Percentiles rank a stretch among this genome's conserved stretches.
Conservation (phyloP, 2,329 filamentous ascomycete species). For the Botrytis aclada region DNA sequence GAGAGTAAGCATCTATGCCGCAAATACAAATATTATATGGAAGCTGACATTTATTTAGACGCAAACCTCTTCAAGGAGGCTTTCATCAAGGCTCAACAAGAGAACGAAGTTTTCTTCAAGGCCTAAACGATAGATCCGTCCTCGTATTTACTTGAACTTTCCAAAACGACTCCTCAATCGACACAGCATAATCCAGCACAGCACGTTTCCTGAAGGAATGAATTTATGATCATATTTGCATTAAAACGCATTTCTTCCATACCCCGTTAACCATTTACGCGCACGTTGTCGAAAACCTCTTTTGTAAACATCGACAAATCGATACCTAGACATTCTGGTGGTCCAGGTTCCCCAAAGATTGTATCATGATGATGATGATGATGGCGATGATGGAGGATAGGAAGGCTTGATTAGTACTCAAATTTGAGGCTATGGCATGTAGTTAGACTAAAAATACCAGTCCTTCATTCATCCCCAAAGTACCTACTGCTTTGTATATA, state of each 20-base stretch:
- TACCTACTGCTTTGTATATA: background rate
- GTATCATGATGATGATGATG: conserved; percentile 33
- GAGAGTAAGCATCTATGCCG: conserved; percentile 67
- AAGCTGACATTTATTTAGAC: conserved; percentile 52
- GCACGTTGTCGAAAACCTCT: conserved; percentile 29
- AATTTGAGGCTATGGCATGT: conserved; percentile 32
- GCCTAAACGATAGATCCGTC: conserved; percentile 32
- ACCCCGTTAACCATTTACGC: conserved; percentile 26
- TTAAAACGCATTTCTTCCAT: conserved; percentile 22
- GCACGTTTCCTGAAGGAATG: conserved; percentile 29
- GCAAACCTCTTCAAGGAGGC: conserved; percentile 97
- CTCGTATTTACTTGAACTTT: conserved; percentile 22
- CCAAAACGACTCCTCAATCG: conserved; percentile 25
- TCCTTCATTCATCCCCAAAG: conserved; percentile 32
- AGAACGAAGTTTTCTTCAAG: conserved; percentile 86
- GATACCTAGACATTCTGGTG: conserved; percentile 26
- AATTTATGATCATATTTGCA: conserved; percentile 32
- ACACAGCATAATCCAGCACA: conserved; percentile 23
- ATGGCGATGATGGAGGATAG: conserved; percentile 33
- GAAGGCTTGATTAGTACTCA: conserved; percentile 28
- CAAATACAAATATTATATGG: background rate
- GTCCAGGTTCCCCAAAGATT: conserved; percentile 26
- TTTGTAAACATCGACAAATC: conserved; percentile 27
- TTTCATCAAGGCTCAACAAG: conserved; percentile 94
- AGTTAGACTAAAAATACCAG: conserved; percentile 39